Conservation (phyloP, 441 rosid genomes). For the Daphne laureola region DNA sequence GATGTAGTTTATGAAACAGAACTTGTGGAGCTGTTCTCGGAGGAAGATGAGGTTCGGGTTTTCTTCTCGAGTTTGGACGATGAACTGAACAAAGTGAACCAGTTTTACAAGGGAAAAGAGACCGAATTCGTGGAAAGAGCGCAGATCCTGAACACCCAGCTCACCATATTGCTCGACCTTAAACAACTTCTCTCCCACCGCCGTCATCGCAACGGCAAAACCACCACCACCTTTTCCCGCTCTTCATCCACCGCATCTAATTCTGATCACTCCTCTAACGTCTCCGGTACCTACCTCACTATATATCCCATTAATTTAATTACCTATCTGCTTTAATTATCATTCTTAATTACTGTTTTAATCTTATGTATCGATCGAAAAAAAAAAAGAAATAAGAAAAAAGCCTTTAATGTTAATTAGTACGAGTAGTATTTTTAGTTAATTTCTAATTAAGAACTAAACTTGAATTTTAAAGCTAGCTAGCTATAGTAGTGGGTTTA, state of each 20-base stretch:
- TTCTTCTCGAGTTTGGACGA: constrained; percentile 68
- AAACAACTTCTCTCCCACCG: constrained; percentile 47
- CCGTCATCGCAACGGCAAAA: constrained; percentile 35
- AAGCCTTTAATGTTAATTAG: no score
- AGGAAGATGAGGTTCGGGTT: constrained; percentile 79
- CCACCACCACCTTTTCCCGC: constrained; percentile 16
- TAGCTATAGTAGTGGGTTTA: no score
- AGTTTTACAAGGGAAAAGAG: constrained; percentile 67
- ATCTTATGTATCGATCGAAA: no score
- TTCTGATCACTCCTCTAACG: constrained; percentile 47
- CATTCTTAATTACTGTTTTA: no score
- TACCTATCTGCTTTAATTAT: no score
- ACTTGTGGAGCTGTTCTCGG: constrained; percentile 68
- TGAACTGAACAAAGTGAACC: constrained; percentile 80
- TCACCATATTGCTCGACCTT: constrained; percentile 56
- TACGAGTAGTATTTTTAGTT: no score
- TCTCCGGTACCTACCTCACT: no score
- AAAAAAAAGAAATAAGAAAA: no score
- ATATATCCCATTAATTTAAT: no score
- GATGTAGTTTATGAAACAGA: constrained; percentile 64
- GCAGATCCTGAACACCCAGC: constrained; percentile 61
- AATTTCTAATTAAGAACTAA: no score
- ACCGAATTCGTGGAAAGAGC: constrained; percentile 79
- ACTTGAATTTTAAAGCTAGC: no score
- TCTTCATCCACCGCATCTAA: constrained; percentile 39